Evolutionary conservation across 495 filamentous ascomycete species (phyloP).

Genomic region (Aspergillus indologenus): DNA sequence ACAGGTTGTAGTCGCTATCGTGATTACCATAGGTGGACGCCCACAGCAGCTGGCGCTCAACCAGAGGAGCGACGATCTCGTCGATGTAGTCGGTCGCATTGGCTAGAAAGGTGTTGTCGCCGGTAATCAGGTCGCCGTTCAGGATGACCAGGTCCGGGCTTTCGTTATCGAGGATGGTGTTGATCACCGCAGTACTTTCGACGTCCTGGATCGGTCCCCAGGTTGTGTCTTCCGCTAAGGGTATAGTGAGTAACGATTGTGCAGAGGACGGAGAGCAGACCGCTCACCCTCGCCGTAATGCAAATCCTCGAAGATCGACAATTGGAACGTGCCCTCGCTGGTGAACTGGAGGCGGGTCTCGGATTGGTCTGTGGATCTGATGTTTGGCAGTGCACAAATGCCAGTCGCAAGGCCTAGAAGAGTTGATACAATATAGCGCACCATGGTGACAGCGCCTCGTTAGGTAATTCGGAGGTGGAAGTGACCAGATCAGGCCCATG

Average conservation of each 20-base stretch:
- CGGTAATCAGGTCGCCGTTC: slow-evolving; percentile 73
- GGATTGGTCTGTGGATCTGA: no score
- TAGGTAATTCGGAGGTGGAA: no score
- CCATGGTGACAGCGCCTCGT: neutral
- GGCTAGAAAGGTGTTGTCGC: slow-evolving; percentile 57
- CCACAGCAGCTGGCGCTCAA: slow-evolving; percentile 53
- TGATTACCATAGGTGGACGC: slow-evolving; percentile 75
- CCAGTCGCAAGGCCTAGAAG: neutral
- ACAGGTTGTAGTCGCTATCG: slow-evolving; percentile 61
- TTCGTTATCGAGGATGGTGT: slow-evolving; percentile 57
- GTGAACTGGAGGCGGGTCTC: slow-evolving; percentile 21
- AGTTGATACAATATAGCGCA: neutral
- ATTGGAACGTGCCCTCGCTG: slow-evolving; percentile 38
- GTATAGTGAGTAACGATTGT: slow-evolving; percentile 11
- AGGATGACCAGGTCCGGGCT: slow-evolving; percentile 59
- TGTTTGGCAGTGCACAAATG: neutral
- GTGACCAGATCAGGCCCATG: neutral
- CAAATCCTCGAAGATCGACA: slow-evolving; percentile 64
- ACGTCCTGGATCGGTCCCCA: slow-evolving; percentile 57
- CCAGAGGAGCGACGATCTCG: slow-evolving; percentile 56
- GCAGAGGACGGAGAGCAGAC: no score
- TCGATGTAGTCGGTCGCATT: slow-evolving; percentile 61
- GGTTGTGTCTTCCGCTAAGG: slow-evolving; percentile 37
- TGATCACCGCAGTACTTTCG: slow-evolving; percentile 57
- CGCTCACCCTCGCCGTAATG: slow-evolving; percentile 64